Percentiles rank a stretch among this genome's conserved stretches.
These are phyloP conservation scores for Nitzschia sp. DNA, from an alignment of 108 stramenopile species.

Conservation along the genomic window DNA sequence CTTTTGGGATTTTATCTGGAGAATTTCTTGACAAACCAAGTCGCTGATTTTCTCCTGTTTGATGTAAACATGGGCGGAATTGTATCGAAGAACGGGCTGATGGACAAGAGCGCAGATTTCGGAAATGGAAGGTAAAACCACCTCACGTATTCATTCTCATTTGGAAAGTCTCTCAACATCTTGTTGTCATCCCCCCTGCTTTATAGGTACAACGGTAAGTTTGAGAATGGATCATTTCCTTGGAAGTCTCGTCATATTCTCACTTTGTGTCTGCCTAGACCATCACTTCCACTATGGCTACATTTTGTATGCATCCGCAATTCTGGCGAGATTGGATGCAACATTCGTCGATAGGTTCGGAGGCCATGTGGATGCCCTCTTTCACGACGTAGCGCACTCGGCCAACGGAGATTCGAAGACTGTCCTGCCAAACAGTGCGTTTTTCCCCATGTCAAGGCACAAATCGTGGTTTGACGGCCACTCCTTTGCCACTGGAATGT, in stretches of 20 bases:
- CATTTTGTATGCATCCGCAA: slow-evolving; percentile 75
- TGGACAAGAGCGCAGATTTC: slow-evolving; percentile 41
- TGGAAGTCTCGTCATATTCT: not conserved
- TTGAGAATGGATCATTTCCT: too few species aligned
- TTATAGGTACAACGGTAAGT: slow-evolving; percentile 38
- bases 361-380: slow-evolving; percentile 65
- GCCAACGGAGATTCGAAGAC: slow-evolving; percentile 45
- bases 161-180: too few species aligned
- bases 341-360: slow-evolving; percentile 69
- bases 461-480: slow-evolving; percentile 91
- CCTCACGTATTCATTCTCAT: too few species aligned
- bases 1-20: slow-evolving; percentile 30
- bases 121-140: slow-evolving; percentile 50
- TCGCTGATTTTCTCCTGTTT: slow-evolving; percentile 41
- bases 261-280: slow-evolving; percentile 27
- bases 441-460: slow-evolving; percentile 81
- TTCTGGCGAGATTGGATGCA: slow-evolving; percentile 60
- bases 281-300: slow-evolving; percentile 85
- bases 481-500: slow-evolving; percentile 83
- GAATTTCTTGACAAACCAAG: slow-evolving; percentile 24
- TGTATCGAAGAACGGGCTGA: slow-evolving; percentile 44
- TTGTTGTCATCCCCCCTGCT: too few species aligned
- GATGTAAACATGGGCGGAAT: slow-evolving; percentile 58
- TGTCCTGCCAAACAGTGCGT: slow-evolving; percentile 28
- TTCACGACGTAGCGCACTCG: slow-evolving; percentile 77